A percentile compares a stretch with the other conserved stretches of the same genome.
phyloP scores from a whole-genome alignment of 306 rosid genomes.

The Spatholobus suberectus region DNA sequence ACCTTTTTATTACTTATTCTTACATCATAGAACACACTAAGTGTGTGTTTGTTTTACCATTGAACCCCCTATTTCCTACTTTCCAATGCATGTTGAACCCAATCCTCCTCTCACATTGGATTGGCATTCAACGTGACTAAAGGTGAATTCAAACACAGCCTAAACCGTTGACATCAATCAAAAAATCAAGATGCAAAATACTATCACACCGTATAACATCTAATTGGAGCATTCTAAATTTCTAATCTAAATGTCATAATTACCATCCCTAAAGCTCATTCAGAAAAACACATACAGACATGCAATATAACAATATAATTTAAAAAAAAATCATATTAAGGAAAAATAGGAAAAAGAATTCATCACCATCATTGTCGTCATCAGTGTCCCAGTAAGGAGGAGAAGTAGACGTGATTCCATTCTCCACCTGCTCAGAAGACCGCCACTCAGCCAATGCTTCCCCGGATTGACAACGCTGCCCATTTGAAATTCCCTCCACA shows the following conservation, averaged over 20 bases:
- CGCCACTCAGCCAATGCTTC: slow-evolving; percentile 97
- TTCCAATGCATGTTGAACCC: too few relatives aligned
- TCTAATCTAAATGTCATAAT: not conserved
- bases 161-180: slow-evolving; percentile 13
- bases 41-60: too few relatives aligned
- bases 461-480: slow-evolving; percentile 79
- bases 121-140: too few relatives aligned
- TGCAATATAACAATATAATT: not conserved
- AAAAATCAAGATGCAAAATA: not conserved
- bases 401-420: slow-evolving; percentile 88
- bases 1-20: slow-evolving; percentile 3
- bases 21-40: slow-evolving; percentile 2
- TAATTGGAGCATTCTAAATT: not conserved
- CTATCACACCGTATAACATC: not conserved
- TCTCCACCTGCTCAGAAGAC: slow-evolving; percentile 95
- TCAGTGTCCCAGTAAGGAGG: slow-evolving; percentile 96
- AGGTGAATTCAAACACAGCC: too few relatives aligned
- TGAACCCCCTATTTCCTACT: too few relatives aligned
- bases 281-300: not conserved
- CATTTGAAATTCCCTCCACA: slow-evolving; percentile 71
- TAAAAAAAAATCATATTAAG: not conserved
- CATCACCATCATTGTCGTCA: slow-evolving; percentile 86
- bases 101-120: too few relatives aligned
- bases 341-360: slow-evolving; percentile 20
- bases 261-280: slow-evolving; percentile 23